Evolutionary conservation across 805 yeast genomes (phyloP).

Genomic region (Starmerella davenportii): DNA sequence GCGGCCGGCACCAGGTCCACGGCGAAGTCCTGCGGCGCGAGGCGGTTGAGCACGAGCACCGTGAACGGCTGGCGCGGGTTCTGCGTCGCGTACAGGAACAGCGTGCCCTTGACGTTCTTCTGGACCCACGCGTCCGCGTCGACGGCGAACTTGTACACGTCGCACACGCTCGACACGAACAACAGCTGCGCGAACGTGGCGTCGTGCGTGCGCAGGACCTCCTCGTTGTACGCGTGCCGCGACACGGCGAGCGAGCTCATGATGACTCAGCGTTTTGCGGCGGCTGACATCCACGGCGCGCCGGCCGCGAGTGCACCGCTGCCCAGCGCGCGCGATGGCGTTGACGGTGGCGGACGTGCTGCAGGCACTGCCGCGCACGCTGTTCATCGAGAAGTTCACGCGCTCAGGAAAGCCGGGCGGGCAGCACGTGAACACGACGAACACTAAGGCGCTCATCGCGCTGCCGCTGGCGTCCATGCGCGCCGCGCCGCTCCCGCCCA

Average conservation of each 20-base stretch:
- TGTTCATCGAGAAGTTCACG: slow-evolving; percentile 31
- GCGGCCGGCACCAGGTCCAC: slow-evolving; percentile 22
- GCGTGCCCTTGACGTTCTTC: slow-evolving; percentile 24
- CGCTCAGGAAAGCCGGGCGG: slow-evolving; percentile 79
- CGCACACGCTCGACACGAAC: slow-evolving; percentile 26
- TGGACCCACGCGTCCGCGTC: slow-evolving; percentile 25
- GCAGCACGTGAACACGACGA: slow-evolving; percentile 60
- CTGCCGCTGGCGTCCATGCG: slow-evolving; percentile 26
- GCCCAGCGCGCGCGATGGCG: too few relatives aligned
- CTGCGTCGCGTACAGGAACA: slow-evolving; percentile 24
- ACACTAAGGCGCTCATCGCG: slow-evolving; percentile 46
- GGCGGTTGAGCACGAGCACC: slow-evolving; percentile 24
- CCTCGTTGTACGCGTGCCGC: slow-evolving; percentile 18
- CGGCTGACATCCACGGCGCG: too few relatives aligned
- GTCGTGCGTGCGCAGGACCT: slow-evolving; percentile 24
- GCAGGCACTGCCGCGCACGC: slow-evolving; percentile 28
- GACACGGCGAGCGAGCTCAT: neutral
- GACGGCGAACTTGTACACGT: slow-evolving; percentile 24
- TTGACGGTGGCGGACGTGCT: slow-evolving; percentile 18
- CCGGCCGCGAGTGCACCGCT: too few relatives aligned
- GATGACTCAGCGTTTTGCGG: too few relatives aligned
- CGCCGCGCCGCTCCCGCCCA: slow-evolving; percentile 35
- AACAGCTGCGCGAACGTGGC: slow-evolving; percentile 22
- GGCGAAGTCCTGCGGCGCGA: slow-evolving; percentile 20
- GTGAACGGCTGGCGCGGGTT: slow-evolving; percentile 21